Evolutionary conservation across 306 rosid genomes (phyloP), one percentile per base, ranked within the genome.

Genomic region (Cyamopsis tetragonoloba): DNA sequence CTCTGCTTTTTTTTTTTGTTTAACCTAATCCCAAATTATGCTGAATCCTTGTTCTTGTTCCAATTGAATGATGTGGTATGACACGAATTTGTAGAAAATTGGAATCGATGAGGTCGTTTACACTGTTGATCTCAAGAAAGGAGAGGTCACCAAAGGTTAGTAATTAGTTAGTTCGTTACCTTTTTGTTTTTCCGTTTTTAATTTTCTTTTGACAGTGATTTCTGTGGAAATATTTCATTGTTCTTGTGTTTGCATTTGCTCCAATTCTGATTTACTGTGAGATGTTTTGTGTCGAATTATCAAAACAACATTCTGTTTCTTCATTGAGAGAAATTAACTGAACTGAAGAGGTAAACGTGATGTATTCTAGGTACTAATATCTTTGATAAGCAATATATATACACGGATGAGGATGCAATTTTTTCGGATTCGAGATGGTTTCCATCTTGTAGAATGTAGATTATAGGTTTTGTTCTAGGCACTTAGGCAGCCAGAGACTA

Each of bases 61-160:
- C n/a, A n/a, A 6, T 18, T 62, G 6, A 14, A 3, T 54, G 22
- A 11, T 12, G 18, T 64, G 13, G 6, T 10, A 3, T 54, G 22
- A 11, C 17, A 26, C 60, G 13, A 12, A 59, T 49, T 70, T 54
- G 43, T 70, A 93, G 99, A 93, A 93, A 86, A 41, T 93, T 60
- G 99, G 99, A 66, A 17, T 82, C 70, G 65, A 93, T 7, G 97
- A 90, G 88, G 88, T 84, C 4, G 20, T 70, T 23, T 93, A 86
- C 46, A 80, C 83, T 0, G 81, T 93, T 82, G 96, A 93, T 88
- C 91, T 90, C 74, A 93, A 93, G 96, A 86, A 86, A 62, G 96
- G 95, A 60, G 83, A 83, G 47, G 95, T 93, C 54, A 67, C 34
- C 66, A 86, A 86, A 90, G 99, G 98, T 89, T 77, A 4, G 85